Conservation (phyloP, 495 filamentous ascomycete genomes). For the Sabuloglossum arenarium region DNA sequence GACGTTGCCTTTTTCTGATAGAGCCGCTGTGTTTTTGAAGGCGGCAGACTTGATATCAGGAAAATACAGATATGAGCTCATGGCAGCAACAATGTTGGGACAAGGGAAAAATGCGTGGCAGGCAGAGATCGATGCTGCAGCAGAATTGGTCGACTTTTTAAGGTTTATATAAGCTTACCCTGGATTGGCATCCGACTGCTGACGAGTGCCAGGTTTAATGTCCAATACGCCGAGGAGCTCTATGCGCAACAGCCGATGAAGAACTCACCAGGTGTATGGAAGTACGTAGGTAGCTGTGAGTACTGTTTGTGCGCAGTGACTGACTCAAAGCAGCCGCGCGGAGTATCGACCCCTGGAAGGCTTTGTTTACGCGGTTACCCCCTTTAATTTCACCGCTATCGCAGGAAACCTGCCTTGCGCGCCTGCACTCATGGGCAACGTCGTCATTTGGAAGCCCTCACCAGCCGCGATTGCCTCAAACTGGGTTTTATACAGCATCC, state of each 20-base stretch:
- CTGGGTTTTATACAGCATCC: constrained; percentile 56
- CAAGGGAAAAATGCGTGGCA: constrained; percentile 96
- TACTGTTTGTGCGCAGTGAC: constrained; percentile 7
- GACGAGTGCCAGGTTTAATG: constrained; percentile 37
- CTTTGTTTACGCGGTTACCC: constrained; percentile 69
- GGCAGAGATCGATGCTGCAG: constrained; percentile 87
- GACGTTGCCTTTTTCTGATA: constrained; percentile 59
- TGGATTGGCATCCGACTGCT: constrained; percentile 2
- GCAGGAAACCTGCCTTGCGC: constrained; percentile 55
- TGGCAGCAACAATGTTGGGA: constrained; percentile 83
- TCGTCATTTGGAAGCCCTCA: constrained; percentile 77
- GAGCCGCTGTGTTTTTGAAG: constrained; percentile 87
- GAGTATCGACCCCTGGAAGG: constrained; percentile 74
- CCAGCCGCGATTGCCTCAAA: constrained; percentile 57
- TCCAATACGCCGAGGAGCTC: constrained; percentile 70
- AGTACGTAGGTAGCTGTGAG: constrained; percentile 20
- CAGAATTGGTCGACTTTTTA: constrained; percentile 80
- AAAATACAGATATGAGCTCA: constrained; percentile 84
- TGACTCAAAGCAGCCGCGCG: constrained; percentile 26
- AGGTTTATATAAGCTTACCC: constrained; percentile 8
- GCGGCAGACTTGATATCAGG: constrained; percentile 71
- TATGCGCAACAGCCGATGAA: constrained; percentile 67
- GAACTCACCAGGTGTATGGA: constrained; percentile 62
- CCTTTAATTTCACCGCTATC: constrained; percentile 83
- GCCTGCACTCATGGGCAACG: constrained; percentile 65